phyloP scores from a whole-genome alignment of 75 land plant species.

The Selaginella tamariscina region DNA sequence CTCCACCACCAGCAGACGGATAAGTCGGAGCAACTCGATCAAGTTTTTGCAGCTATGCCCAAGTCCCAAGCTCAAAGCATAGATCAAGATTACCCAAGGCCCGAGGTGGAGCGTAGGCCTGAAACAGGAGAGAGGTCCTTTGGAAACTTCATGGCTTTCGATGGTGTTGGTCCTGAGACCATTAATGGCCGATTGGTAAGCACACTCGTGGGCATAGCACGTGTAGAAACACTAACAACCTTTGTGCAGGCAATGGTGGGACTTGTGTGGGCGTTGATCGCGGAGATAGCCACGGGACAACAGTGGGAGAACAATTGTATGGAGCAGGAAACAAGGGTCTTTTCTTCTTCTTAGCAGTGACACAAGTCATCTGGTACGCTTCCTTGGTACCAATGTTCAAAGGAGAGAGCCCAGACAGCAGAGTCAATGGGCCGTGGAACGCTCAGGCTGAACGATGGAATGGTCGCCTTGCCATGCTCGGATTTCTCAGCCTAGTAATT shows the following conservation, averaged over 20 bases:
- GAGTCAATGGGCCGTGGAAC: constrained; percentile 13
- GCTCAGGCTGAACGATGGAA: constrained; percentile 18
- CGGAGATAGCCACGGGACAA: constrained; percentile 7
- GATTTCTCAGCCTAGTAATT: no score
- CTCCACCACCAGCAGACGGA: no score
- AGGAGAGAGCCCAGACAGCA: no score
- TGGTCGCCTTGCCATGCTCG: constrained; percentile 21
- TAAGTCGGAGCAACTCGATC: no score
- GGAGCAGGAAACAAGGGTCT: constrained; percentile 10
- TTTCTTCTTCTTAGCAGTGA: constrained; percentile 10
- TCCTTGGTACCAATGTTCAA: no score
- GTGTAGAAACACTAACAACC: no score
- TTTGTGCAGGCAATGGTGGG: constrained; percentile 15
- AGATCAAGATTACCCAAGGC: no score
- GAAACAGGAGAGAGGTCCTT: constrained; percentile 17
- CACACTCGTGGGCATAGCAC: no score
- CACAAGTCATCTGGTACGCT: constrained; percentile 3
- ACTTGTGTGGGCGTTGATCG: constrained; percentile 18
- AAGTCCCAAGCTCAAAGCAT: no score
- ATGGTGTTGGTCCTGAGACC: constrained; percentile 24
- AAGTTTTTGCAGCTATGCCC: no score
- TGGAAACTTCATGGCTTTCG: constrained; percentile 21
- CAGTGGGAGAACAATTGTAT: constrained; percentile 16
- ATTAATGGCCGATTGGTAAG: no score
- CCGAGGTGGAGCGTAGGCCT: constrained; percentile 15